Evolutionary conservation across 1,284 basidiomycete genomes (phyloP).

Genomic region (Apiotrichum gracile): DNA sequence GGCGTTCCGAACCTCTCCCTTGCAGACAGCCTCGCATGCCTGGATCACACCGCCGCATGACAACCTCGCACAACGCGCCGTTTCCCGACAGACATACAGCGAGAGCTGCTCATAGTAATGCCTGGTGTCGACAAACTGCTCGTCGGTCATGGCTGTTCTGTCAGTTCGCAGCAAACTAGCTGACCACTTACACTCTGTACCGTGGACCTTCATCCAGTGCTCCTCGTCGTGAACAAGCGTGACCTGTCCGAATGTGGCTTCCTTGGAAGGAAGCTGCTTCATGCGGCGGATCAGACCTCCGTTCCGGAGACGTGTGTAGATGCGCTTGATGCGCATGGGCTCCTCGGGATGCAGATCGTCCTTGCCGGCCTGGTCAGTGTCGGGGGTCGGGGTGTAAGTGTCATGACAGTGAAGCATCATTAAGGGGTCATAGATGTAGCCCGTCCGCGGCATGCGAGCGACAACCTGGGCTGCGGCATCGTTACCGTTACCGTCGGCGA

Average conservation of each 20-base stretch:
- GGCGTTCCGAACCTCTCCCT: constrained; percentile 71
- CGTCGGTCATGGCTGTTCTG: constrained; percentile 59
- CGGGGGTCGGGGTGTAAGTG: constrained; percentile 46
- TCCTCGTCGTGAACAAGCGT: constrained; percentile 82
- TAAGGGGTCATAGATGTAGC: constrained; percentile 77
- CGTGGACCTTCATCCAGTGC: constrained; percentile 84
- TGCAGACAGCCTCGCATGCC: constrained; percentile 78
- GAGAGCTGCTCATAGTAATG: constrained; percentile 82
- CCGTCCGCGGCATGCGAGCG: constrained; percentile 49
- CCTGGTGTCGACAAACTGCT: constrained; percentile 66
- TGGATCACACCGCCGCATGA: constrained; percentile 95
- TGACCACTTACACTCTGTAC: constrained; percentile 46
- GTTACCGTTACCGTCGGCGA: too few relatives aligned
- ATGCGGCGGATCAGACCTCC: constrained; percentile 65
- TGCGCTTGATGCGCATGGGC: constrained; percentile 76
- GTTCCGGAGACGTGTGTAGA: constrained; percentile 62
- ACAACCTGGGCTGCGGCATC: too few relatives aligned
- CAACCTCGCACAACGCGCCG: constrained; percentile 75
- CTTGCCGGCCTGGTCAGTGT: constrained; percentile 27
- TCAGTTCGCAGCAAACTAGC: constrained; percentile 4
- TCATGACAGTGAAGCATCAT: constrained; percentile 73
- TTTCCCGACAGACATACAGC: constrained; percentile 82
- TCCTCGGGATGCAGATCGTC: constrained; percentile 69
- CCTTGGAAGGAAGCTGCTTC: constrained; percentile 68
- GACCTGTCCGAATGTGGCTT: constrained; percentile 70